These are phyloP conservation scores for Cajanus cajan DNA, from an alignment of 306 rosid species.

Conservation along the genomic window DNA sequence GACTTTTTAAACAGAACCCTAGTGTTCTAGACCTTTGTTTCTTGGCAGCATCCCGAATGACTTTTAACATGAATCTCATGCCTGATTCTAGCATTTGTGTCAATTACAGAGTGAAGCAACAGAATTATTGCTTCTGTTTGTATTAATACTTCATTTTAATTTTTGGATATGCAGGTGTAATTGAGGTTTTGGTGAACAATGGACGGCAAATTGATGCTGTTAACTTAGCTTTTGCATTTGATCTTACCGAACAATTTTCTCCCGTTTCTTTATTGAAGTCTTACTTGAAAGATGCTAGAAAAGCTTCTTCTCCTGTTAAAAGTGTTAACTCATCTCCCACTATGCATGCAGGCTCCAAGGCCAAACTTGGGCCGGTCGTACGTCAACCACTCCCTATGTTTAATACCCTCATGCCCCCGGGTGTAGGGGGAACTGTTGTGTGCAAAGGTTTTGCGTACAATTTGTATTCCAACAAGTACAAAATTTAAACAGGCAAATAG, in stretches of 20 bases:
- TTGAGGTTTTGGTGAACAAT: conserved; percentile 72
- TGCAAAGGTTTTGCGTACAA: too few species aligned
- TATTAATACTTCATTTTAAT: conserved; percentile 25
- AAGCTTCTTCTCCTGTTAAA: conserved; percentile 68
- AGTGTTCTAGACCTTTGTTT: neutral
- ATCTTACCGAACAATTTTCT: conserved; percentile 67
- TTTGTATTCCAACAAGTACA: too few species aligned
- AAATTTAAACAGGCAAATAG: too few species aligned
- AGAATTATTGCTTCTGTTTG: neutral
- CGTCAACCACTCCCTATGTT: too few species aligned
- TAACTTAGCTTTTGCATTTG: conserved; percentile 91
- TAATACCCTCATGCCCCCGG: too few species aligned
- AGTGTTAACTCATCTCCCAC: conserved; percentile 76
- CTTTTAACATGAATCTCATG: neutral
- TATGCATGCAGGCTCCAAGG: too few species aligned
- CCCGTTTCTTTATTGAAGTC: conserved; percentile 86
- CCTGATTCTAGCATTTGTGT: conserved; percentile 20
- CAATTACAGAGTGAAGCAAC: conserved; percentile 17
- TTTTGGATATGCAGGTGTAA: conserved; percentile 65
- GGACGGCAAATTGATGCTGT: conserved; percentile 98
- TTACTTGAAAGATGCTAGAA: conserved; percentile 89
- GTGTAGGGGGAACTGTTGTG: too few species aligned
- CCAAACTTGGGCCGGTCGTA: too few species aligned
- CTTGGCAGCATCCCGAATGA: neutral
- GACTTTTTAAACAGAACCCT: neutral